These are phyloP conservation scores for Boletus edulis DNA, from an alignment of 768 basidiomycete species.

Conservation along the genomic window DNA sequence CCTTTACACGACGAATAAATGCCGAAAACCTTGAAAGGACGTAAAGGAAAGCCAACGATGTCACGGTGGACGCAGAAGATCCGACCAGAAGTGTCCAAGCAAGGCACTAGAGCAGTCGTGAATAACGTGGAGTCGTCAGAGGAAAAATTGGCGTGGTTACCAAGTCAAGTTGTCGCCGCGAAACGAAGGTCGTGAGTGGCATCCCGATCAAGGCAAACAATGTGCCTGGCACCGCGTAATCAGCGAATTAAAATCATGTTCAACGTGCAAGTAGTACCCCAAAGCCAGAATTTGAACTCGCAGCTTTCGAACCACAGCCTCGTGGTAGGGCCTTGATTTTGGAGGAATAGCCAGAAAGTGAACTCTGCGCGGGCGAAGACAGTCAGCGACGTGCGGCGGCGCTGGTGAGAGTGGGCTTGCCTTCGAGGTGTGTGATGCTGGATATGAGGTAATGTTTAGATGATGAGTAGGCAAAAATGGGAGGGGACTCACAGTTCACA, in stretches of 20 bases:
- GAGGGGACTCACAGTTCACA: slow-evolving; percentile 58
- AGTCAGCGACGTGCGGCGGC: slow-evolving; percentile 4
- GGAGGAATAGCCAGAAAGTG: slow-evolving; percentile 79
- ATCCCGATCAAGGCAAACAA: slow-evolving; percentile 63
- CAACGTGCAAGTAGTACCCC: slow-evolving; percentile 40
- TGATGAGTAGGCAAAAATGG: not conserved
- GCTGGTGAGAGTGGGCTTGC: slow-evolving; percentile 31
- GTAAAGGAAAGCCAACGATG: slow-evolving; percentile 68
- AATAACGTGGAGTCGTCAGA: slow-evolving; percentile 4
- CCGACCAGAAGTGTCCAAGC: slow-evolving; percentile 79
- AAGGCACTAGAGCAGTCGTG: slow-evolving; percentile 46
- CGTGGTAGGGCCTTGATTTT: slow-evolving; percentile 70
- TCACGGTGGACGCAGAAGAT: slow-evolving; percentile 59
- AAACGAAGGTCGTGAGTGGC: slow-evolving; percentile 64
- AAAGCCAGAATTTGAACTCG: slow-evolving; percentile 73
- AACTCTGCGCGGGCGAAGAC: slow-evolving; percentile 48
- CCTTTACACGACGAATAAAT: slow-evolving; percentile 69
- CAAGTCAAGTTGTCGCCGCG: slow-evolving; percentile 55
- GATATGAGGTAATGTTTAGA: not conserved
- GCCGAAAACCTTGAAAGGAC: slow-evolving; percentile 68
- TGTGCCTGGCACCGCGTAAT: slow-evolving; percentile 47
- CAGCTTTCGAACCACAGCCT: slow-evolving; percentile 78
- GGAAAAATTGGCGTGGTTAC: slow-evolving; percentile 33
- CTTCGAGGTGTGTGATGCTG: slow-evolving; percentile 82
- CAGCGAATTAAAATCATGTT: slow-evolving; percentile 8